Percentiles rank a stretch among this genome's conserved stretches.
These are phyloP conservation scores for Pyrus betulifolia DNA, from an alignment of 306 rosid species.

Conservation along the genomic window DNA sequence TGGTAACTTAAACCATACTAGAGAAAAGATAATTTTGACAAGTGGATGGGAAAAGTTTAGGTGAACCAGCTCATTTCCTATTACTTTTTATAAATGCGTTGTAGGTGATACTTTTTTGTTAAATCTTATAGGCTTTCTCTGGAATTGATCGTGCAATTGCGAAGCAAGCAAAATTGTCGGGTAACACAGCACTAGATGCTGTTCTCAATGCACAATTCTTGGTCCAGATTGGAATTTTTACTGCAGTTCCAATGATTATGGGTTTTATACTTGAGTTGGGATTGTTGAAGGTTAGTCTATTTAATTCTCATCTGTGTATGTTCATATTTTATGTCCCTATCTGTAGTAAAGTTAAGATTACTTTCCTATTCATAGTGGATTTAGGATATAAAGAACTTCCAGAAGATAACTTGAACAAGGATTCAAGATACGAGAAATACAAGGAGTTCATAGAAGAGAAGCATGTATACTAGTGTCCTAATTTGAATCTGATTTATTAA, in stretches of 20 bases:
- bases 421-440: not conserved
- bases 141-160: slow-evolving; percentile 74
- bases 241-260: slow-evolving; percentile 90
- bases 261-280: slow-evolving; percentile 96
- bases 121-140: slow-evolving; percentile 72
- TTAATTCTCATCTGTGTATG: not conserved
- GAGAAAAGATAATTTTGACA: not conserved
- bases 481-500: not conserved
- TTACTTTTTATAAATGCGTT: not conserved
- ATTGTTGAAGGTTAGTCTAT: slow-evolving; percentile 65
- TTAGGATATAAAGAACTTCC: not conserved
- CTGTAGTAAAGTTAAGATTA: not conserved
- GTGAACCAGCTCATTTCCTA: not conserved
- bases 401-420: not conserved
- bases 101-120: slow-evolving; percentile 2
- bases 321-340: not conserved
- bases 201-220: slow-evolving; percentile 93
- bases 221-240: slow-evolving; percentile 93
- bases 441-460: no score
- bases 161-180: slow-evolving; percentile 36
- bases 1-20: not conserved
- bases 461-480: not conserved
- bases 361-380: not conserved
- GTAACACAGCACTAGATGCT: slow-evolving; percentile 78
- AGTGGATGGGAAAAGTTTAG: not conserved